Evolutionary conservation across 495 filamentous ascomycete species (phyloP).

Genomic region (Neurospora cerealis): DNA sequence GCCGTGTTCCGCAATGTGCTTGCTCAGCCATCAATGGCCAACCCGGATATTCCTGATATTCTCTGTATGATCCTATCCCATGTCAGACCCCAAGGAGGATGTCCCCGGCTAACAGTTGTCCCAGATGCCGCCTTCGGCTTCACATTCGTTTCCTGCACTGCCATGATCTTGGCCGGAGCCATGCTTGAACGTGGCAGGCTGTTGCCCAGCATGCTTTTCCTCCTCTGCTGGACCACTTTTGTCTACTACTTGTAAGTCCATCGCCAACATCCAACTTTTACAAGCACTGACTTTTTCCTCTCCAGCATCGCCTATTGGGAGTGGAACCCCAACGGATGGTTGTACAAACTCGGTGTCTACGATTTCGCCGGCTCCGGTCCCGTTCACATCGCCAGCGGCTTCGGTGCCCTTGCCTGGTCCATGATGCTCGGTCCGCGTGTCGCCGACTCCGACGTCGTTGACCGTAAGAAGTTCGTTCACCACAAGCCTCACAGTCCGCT

Average conservation of each 20-base stretch:
- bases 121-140: conserved; percentile 5
- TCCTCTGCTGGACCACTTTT: conserved; percentile 78
- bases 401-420: conserved; percentile 69
- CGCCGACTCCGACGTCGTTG: conserved; percentile 19
- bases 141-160: conserved; percentile 12
- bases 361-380: conserved; percentile 85
- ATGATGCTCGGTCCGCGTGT: conserved; percentile 56
- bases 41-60: conserved; percentile 68
- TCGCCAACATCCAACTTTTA: background rate
- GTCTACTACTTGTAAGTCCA: conserved; percentile 45
- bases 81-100: background rate
- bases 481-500: conserved; percentile 90
- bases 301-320: conserved; percentile 79
- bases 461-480: conserved; percentile 61
- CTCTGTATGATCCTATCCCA: conserved; percentile 70
- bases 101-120: background rate
- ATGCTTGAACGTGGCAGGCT: conserved; percentile 64
- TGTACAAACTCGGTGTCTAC: conserved; percentile 59
- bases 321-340: conserved; percentile 78
- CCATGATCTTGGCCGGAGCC: conserved; percentile 17
- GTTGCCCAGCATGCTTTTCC: conserved; percentile 75
- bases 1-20: conserved; percentile 69
- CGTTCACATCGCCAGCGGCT: conserved; percentile 79
- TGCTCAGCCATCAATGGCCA: conserved; percentile 65
- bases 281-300: conserved; percentile 12